Base-by-base conservation (phyloP, 2,329 filamentous ascomycete genomes). In the Colletotrichum camelliae region DNA sequence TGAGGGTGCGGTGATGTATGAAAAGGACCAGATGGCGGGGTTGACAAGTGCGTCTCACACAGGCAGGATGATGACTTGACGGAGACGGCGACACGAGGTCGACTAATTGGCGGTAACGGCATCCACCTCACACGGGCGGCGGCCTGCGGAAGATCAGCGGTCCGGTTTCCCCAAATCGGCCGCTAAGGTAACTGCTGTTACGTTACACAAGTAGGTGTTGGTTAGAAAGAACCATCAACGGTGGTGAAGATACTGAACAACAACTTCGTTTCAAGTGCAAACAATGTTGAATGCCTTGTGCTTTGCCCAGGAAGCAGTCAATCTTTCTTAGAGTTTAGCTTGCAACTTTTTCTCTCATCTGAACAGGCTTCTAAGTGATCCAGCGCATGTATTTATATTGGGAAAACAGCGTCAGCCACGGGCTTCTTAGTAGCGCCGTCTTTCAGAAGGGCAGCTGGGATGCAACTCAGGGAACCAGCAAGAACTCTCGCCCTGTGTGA, bases 71-170 rank as follows among this genome's bases (percentile, higher is more conserved):
- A 12, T 37, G 24, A 65, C 29, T 24, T 35, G n/a, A 58, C 24
- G 48, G 15, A 43, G 57, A 43, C 39, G 60, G 67, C 37, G 21
- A 35, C 12, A 62, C 55, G 62, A 33, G 43, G 37, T 43, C 29
- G 29, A 62, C 29, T 55, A 48, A 39, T 60, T 73, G 55, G 73
- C 39, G 24, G 70, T 58, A 72, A 67, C 68, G 55, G 27, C 55
- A 43, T 70, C 58, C 58, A 31, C 27, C 29, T 65, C 52, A 62
- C 52, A 62, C 62, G 39, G 61, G 57, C 73, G 67, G 69, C 73
- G 66, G 61, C 43, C 73, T 67, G 62, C 73, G 74, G 74, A 76
- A 76, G 74, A 76, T 76, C 74, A 33, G 65, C 58, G 70, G 74
- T 69, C 74, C 74, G 74, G 15, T 24, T 65, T 48, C 58, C 74